Percentiles rank a stretch among this genome's conserved stretches.
These are phyloP conservation scores for Sugiyamaella qingdaonensis DNA, from an alignment of 805 yeast species.

Conservation along the genomic window DNA sequence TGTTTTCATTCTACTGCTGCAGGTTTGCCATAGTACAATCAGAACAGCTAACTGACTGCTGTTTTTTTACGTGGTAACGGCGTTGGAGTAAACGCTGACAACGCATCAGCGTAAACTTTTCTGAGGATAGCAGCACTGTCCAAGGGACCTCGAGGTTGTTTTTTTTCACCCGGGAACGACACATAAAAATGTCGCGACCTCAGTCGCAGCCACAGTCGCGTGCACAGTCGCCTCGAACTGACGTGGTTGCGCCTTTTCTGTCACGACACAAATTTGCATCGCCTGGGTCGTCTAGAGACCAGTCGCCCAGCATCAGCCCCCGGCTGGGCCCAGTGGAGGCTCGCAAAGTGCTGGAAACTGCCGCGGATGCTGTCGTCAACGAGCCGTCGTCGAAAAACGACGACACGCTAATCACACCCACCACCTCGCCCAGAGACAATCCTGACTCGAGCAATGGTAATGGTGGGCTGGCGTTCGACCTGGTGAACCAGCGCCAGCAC, in stretches of 20 bases:
- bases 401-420: background rate
- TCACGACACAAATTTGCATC: conserved; percentile 5
- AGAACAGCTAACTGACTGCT: no score
- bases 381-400: background rate
- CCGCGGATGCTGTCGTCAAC: background rate
- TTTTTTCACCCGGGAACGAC: background rate
- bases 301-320: background rate
- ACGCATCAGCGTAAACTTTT: no score
- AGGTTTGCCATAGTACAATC: no score
- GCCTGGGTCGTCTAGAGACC: background rate
- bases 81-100: no score
- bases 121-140: no score
- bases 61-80: no score
- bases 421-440: background rate
- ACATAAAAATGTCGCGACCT: background rate
- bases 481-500: conserved; percentile 7
- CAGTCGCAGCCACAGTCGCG: background rate
- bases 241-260: conserved; percentile 4
- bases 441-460: background rate
- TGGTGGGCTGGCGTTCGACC: background rate
- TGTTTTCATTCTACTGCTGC: no score
- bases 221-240: background rate
- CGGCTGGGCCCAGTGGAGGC: background rate
- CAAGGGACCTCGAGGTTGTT: no score
- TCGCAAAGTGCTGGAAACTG: background rate